Conservation (phyloP, 176 grass and related monocot genomes). For the Cenchrus purpureus region DNA sequence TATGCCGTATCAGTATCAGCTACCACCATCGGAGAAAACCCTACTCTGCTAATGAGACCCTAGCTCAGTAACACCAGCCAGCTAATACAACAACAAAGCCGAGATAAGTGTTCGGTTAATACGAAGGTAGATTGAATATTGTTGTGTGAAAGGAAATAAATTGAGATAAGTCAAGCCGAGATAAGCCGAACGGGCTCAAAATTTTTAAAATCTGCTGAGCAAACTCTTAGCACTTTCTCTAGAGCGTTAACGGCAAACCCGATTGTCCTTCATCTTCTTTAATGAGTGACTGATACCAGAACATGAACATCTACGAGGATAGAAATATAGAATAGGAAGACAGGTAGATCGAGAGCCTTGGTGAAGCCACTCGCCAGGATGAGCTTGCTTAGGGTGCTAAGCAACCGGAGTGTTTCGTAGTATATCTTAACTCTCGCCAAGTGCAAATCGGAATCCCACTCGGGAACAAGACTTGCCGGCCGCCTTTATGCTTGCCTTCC, state of each 20-base stretch:
- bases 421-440: background rate
- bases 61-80: background rate
- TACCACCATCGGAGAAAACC: background rate
- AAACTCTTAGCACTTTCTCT: background rate
- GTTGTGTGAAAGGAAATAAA: too few species aligned
- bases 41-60: too few species aligned
- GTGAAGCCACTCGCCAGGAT: constrained; percentile 7
- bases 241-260: background rate
- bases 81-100: background rate
- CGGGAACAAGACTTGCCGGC: background rate
- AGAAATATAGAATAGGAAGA: background rate
- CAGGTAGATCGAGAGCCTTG: constrained; percentile 13
- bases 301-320: background rate
- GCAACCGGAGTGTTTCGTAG: constrained; percentile 23
- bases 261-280: background rate
- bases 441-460: constrained; percentile 52
- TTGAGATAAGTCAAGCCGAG: too few species aligned
- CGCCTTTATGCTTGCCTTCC: constrained; percentile 46
- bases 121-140: too few species aligned
- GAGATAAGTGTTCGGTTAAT: too few species aligned
- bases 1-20: background rate
- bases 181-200: too few species aligned
- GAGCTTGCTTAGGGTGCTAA: constrained; percentile 4
- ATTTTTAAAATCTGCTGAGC: too few species aligned
- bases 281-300: background rate